phyloP scores from a whole-genome alignment of 2,329 filamentous ascomycete genomes.

The Aspergillus caelatus region DNA sequence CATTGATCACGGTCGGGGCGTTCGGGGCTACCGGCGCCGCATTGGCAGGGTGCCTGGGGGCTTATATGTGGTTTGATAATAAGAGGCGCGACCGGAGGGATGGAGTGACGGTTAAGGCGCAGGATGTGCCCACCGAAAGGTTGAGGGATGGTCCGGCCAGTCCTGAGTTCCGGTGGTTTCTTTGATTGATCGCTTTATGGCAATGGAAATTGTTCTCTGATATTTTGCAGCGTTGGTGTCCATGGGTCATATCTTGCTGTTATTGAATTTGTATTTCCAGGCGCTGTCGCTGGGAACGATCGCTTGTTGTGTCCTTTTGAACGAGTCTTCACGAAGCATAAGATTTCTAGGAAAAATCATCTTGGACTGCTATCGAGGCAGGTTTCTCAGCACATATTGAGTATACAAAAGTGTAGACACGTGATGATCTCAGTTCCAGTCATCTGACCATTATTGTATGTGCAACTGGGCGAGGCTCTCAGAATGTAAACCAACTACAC shows the following conservation, averaged over 20 bases:
- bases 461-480: neutral
- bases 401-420: no score
- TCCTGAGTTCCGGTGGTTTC: constrained; percentile 62
- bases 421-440: no score
- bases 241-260: neutral
- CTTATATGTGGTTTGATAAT: constrained; percentile 69
- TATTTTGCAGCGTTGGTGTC: neutral
- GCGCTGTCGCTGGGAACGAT: no score
- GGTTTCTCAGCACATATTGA: neutral
- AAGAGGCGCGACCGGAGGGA: constrained; percentile 59
- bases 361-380: neutral
- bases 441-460: neutral
- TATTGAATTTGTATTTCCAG: neutral
- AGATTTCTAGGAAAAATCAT: neutral
- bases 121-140: constrained; percentile 60
- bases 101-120: constrained; percentile 58
- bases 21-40: constrained; percentile 61
- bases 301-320: neutral
- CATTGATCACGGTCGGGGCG: constrained; percentile 59
- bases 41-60: constrained; percentile 59
- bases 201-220: neutral
- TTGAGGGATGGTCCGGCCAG: constrained; percentile 58
- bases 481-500: neutral
- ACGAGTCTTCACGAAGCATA: neutral
- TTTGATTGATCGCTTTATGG: constrained; percentile 6